Conservation (phyloP, 176 grass and related monocot genomes). For the Lolium perenne region DNA sequence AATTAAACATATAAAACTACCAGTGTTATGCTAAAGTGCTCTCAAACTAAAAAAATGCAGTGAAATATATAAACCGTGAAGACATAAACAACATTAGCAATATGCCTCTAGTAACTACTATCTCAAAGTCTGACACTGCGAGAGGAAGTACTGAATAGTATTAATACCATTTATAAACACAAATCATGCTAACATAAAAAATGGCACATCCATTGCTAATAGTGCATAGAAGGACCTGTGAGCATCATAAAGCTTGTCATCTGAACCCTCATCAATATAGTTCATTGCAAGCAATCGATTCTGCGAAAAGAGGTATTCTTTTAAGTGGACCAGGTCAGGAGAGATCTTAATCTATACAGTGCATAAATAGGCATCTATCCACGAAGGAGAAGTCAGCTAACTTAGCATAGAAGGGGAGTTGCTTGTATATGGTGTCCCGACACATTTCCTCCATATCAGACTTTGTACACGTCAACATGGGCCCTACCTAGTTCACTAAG, state of each 20-base stretch:
- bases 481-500: too few species aligned
- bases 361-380: neutral
- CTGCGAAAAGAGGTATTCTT: slow-evolving; percentile 54
- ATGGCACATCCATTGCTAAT: slow-evolving; percentile 23
- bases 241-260: slow-evolving; percentile 93
- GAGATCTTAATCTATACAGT: slow-evolving; percentile 25
- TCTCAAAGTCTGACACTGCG: too few species aligned
- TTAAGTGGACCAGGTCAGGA: slow-evolving; percentile 31
- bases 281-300: slow-evolving; percentile 99
- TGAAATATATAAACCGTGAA: neutral
- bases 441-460: too few species aligned
- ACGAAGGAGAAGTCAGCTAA: too few species aligned
- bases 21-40: too few species aligned
- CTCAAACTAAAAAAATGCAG: neutral
- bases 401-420: too few species aligned
- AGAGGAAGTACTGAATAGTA: slow-evolving; percentile 3
- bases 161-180: neutral
- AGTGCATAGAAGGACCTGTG: slow-evolving; percentile 68
- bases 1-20: too few species aligned
- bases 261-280: slow-evolving; percentile 88
- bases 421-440: too few species aligned
- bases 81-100: neutral
- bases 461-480: too few species aligned
- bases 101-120: neutral
- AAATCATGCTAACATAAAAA: slow-evolving; percentile 32